Percentiles rank a stretch among this genome's conserved stretches.
Conservation (phyloP, 2,329 filamentous ascomycete species). For the Coniochaeta prunicola region DNA sequence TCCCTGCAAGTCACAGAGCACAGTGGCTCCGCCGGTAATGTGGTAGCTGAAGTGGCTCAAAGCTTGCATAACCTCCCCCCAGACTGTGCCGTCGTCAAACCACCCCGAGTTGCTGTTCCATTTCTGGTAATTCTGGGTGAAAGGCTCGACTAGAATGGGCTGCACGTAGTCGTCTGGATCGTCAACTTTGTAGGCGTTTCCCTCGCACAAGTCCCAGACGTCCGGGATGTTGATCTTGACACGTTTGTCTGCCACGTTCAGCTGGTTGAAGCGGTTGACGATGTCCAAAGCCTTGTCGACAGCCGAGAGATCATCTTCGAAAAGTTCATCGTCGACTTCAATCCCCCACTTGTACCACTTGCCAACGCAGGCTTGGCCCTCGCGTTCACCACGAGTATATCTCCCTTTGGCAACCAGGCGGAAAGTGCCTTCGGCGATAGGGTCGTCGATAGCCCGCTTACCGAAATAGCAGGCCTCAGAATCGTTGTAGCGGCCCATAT, state of each 20-base stretch:
- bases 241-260: constrained; percentile 18
- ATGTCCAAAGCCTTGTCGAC: constrained; percentile 26
- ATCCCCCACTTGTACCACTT: constrained; percentile 32
- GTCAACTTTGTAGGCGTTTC: background rate
- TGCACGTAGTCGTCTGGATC: background rate
- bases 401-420: constrained; percentile 19
- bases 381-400: constrained; percentile 21
- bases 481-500: constrained; percentile 19
- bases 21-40: constrained; percentile 24
- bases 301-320: constrained; percentile 27
- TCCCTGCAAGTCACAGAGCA: constrained; percentile 35
- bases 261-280: constrained; percentile 26
- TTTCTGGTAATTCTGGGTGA: constrained; percentile 33
- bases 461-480: background rate
- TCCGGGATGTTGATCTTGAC: constrained; percentile 27
- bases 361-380: constrained; percentile 23
- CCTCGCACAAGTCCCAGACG: constrained; percentile 12
- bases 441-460: constrained; percentile 7
- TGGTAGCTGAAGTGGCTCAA: constrained; percentile 37
- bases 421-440: constrained; percentile 18
- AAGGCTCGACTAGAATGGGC: constrained; percentile 24
- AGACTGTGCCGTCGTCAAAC: constrained; percentile 18
- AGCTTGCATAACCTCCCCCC: constrained; percentile 31
- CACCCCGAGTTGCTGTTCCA: constrained; percentile 37
- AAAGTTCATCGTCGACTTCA: constrained; percentile 25